A percentile compares a stretch with the other conserved stretches of the same genome.
Evolutionary conservation across 192 early-diverging fungal species (phyloP).

Genomic region (Allomyces javanicus): DNA sequence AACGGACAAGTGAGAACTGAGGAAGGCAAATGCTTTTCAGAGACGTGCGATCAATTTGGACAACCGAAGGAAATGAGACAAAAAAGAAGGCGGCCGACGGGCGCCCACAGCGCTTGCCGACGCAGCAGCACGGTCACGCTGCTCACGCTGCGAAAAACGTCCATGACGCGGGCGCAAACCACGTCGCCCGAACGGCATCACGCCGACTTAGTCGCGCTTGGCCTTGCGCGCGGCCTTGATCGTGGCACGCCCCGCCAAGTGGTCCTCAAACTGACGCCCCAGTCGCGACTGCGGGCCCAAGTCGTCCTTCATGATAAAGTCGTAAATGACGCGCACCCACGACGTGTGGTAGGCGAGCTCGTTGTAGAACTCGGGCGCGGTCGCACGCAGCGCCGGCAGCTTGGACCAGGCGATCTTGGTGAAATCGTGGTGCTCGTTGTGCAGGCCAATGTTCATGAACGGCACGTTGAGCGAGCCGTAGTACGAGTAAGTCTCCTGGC

Average conservation of each 20-base stretch:
- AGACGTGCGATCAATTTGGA: no score
- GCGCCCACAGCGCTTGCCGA: no score
- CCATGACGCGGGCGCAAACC: no score
- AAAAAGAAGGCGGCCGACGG: no score
- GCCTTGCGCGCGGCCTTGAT: conserved; percentile 13
- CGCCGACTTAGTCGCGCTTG: neutral
- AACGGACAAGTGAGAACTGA: no score
- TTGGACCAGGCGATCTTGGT: conserved; percentile 71
- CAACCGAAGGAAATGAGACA: no score
- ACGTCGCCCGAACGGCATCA: no score
- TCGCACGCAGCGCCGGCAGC: conserved; percentile 53
- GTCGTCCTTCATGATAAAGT: conserved; percentile 53
- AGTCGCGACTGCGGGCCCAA: conserved; percentile 71
- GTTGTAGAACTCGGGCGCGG: conserved; percentile 84
- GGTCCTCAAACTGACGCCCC: conserved; percentile 44
- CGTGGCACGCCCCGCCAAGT: conserved; percentile 50
- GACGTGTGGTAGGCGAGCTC: conserved; percentile 59
- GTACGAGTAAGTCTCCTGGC: conserved; percentile 94
- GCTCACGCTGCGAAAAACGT: no score
- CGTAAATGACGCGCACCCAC: conserved; percentile 64
- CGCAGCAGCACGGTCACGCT: no score
- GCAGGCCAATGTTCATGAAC: conserved; percentile 89
- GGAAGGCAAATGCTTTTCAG: no score
- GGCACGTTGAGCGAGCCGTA: conserved; percentile 73
- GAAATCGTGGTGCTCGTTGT: conserved; percentile 98